A percentile compares a stretch with the other conserved stretches of the same genome.
phyloP scores from a whole-genome alignment of 768 basidiomycete species.

The Phylloporus scabripes region DNA sequence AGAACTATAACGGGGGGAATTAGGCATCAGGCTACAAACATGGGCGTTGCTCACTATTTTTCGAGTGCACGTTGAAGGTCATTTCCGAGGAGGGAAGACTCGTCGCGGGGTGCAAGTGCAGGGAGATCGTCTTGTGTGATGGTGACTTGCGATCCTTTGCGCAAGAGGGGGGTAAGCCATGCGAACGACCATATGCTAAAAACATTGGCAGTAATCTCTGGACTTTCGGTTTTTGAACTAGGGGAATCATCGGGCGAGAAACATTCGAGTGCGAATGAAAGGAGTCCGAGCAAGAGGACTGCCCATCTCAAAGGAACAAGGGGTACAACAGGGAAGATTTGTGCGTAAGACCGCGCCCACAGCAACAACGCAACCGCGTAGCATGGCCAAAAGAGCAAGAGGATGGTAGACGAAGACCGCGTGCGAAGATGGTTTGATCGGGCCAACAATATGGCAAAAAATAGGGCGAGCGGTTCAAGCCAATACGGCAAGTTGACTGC shows the following conservation, averaged over 20 bases:
- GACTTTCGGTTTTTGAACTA: slow-evolving; percentile 53
- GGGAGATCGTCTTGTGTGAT: slow-evolving; percentile 88
- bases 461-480: slow-evolving; percentile 53
- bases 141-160: slow-evolving; percentile 55
- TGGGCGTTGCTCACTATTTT: slow-evolving; percentile 41
- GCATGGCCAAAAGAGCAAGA: slow-evolving; percentile 80
- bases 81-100: slow-evolving; percentile 61
- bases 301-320: slow-evolving; percentile 43
- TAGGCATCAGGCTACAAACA: background rate
- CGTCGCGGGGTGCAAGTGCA: slow-evolving; percentile 59
- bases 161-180: slow-evolving; percentile 86
- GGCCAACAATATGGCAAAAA: slow-evolving; percentile 47
- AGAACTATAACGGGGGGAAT: slow-evolving; percentile 33
- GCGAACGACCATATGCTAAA: slow-evolving; percentile 79
- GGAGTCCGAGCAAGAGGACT: slow-evolving; percentile 40
- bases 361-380: slow-evolving; percentile 47
- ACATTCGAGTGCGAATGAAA: slow-evolving; percentile 62
- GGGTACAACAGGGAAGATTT: slow-evolving; percentile 28
- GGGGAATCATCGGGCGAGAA: slow-evolving; percentile 46
- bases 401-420: slow-evolving; percentile 60
- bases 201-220: slow-evolving; percentile 72
- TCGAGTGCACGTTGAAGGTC: slow-evolving; percentile 59
- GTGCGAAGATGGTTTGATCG: slow-evolving; percentile 67
- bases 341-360: slow-evolving; percentile 55
- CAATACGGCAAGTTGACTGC: slow-evolving; percentile 47